Evolutionary conservation across 192 early-diverging fungal genomes (phyloP).

Genomic region (Mortierella antarctica): DNA sequence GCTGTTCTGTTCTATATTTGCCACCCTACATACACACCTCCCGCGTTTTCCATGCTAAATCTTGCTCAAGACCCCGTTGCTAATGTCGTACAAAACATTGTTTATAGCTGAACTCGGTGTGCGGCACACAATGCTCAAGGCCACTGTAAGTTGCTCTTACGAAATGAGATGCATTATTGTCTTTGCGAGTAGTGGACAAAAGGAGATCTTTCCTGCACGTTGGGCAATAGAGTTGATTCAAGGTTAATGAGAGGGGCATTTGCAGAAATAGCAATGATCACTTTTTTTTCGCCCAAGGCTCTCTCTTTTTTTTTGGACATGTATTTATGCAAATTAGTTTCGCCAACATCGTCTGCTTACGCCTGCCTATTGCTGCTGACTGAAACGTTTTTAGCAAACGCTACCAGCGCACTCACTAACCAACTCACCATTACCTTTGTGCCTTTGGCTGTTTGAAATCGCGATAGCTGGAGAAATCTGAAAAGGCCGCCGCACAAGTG

Average conservation of each 20-base stretch:
- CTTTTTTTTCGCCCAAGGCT: not conserved
- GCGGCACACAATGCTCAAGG: constrained; percentile 29
- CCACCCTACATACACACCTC: no score
- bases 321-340: not conserved
- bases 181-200: no score
- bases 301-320: not conserved
- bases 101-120: constrained; percentile 36
- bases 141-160: constrained; percentile 28
- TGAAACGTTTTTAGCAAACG: constrained; percentile 5
- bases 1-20: not conserved
- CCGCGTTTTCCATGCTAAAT: no score
- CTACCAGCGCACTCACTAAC: constrained; percentile 5
- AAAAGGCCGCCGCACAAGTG: constrained; percentile 28
- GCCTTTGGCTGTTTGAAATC: not conserved
- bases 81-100: constrained; percentile 6
- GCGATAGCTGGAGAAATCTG: constrained; percentile 48
- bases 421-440: constrained; percentile 1
- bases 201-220: no score
- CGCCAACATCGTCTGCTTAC: no score
- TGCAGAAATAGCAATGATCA: constrained; percentile 8
- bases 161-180: no score
- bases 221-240: constrained; percentile 41
- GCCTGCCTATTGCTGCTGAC: no score
- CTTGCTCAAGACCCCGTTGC: not conserved
- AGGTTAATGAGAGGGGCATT: constrained; percentile 20